These are phyloP conservation scores for Leccinellum luteum DNA, from an alignment of 768 basidiomycete species.

Conservation along the genomic window DNA sequence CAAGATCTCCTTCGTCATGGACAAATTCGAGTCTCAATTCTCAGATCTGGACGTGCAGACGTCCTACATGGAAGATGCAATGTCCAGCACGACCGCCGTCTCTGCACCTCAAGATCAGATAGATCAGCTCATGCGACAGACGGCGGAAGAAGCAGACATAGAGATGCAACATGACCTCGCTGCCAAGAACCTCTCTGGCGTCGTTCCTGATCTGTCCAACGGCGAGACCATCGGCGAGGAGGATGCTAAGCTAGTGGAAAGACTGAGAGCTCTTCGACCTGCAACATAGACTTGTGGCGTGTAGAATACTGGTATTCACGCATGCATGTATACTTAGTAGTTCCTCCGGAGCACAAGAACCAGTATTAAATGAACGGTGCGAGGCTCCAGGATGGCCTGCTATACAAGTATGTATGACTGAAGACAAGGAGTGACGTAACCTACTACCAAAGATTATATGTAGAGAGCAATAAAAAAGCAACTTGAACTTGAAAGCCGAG, in stretches of 20 bases:
- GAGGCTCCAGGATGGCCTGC: slow-evolving; percentile 4
- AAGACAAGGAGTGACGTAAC: slow-evolving; percentile 15
- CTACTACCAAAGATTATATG: slow-evolving; percentile 8
- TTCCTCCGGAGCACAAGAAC: neutral
- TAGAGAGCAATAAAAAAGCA: slow-evolving; percentile 19
- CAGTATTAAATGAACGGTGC: slow-evolving; percentile 9
- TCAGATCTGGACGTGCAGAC: slow-evolving; percentile 97
- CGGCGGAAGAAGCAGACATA: slow-evolving; percentile 95
- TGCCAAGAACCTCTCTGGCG: slow-evolving; percentile 50
- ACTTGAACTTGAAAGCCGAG: slow-evolving; percentile 13
- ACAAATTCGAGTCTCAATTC: slow-evolving; percentile 97
- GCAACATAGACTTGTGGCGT: slow-evolving; percentile 45
- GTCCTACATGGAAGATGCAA: slow-evolving; percentile 96
- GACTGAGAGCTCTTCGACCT: slow-evolving; percentile 85
- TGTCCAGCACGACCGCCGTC: slow-evolving; percentile 88
- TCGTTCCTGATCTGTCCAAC: slow-evolving; percentile 55
- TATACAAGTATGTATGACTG: slow-evolving; percentile 1
- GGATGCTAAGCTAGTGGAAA: slow-evolving; percentile 78
- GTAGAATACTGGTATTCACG: neutral
- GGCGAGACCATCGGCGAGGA: slow-evolving; percentile 67
- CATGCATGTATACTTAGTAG: slow-evolving; percentile 12
- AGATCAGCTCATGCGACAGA: slow-evolving; percentile 86
- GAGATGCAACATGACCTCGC: slow-evolving; percentile 91
- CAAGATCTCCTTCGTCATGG: slow-evolving; percentile 98
- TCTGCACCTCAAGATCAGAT: slow-evolving; percentile 97